Evolutionary conservation across 768 basidiomycete genomes (phyloP).

Genomic region (Austroboletus festivus): DNA sequence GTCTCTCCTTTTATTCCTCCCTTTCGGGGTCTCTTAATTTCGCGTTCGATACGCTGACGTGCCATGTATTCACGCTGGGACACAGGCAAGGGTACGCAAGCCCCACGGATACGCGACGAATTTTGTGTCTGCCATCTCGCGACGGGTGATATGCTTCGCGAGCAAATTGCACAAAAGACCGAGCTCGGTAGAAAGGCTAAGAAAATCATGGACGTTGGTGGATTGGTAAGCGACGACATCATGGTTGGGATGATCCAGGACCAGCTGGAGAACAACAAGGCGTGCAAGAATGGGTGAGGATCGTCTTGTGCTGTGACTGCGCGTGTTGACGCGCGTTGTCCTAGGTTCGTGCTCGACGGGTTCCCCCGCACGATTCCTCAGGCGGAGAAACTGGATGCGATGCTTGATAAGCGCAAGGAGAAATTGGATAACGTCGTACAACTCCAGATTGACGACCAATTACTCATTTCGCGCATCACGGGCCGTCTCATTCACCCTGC

Average conservation of each 20-base stretch:
- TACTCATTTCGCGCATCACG: slow-evolving; percentile 96
- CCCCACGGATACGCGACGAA: slow-evolving; percentile 85
- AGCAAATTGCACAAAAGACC: slow-evolving; percentile 87
- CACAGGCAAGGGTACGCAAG: slow-evolving; percentile 97
- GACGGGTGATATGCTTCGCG: slow-evolving; percentile 97
- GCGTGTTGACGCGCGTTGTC: not conserved
- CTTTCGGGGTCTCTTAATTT: no score
- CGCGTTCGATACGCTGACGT: not conserved
- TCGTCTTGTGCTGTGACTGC: not conserved
- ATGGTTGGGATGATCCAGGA: slow-evolving; percentile 97
- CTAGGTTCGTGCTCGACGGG: slow-evolving; percentile 96
- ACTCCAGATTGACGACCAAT: slow-evolving; percentile 87
- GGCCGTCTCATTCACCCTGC: slow-evolving; percentile 90
- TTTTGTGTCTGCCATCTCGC: slow-evolving; percentile 98
- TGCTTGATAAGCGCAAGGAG: slow-evolving; percentile 81
- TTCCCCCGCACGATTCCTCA: slow-evolving; percentile 98
- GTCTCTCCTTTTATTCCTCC: no score
- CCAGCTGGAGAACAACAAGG: slow-evolving; percentile 89
- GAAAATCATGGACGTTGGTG: slow-evolving; percentile 96
- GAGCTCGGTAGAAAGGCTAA: slow-evolving; percentile 88
- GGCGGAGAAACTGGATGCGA: slow-evolving; percentile 91
- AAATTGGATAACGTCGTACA: slow-evolving; percentile 91
- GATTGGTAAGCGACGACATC: slow-evolving; percentile 94
- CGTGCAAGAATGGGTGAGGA: slow-evolving; percentile 91
- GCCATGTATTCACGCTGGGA: not conserved